phyloP scores from a whole-genome alignment of 768 basidiomycete genomes.

The Leccinum uliginosum region DNA sequence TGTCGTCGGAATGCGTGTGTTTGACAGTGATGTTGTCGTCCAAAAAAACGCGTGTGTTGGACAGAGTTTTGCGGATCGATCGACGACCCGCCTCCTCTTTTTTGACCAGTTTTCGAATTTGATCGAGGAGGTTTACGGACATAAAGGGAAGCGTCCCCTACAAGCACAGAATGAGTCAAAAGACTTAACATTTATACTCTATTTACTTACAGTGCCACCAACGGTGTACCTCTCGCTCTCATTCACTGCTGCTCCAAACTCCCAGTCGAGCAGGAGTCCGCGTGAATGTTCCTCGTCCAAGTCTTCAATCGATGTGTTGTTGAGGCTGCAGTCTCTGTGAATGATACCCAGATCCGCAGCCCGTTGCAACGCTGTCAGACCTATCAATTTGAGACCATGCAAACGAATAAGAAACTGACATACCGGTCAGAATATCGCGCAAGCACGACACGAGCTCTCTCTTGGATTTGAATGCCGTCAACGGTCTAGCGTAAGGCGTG shows the following conservation, averaged over 20 bases:
- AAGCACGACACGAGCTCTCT: not conserved
- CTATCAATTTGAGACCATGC: not conserved
- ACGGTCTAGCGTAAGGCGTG: not conserved
- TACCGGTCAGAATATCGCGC: not conserved
- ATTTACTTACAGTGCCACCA: not conserved
- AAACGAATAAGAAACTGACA: not conserved
- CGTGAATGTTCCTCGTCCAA: not conserved
- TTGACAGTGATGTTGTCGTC: not conserved
- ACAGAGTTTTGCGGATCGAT: not conserved
- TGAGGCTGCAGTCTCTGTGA: not conserved
- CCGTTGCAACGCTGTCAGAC: not conserved
- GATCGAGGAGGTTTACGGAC: not conserved
- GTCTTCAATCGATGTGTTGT: not conserved
- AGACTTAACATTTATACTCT: not conserved
- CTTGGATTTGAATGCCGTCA: not conserved
- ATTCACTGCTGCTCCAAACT: not conserved
- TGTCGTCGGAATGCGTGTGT: not conserved
- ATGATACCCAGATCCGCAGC: not conserved
- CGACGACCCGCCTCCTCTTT: not conserved
- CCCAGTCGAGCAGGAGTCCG: not conserved
- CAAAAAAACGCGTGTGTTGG: not conserved
- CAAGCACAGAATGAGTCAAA: not conserved
- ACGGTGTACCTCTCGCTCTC: not conserved
- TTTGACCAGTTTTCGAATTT: not conserved
- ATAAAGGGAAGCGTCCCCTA: not conserved